Evolutionary conservation across 768 basidiomycete species (phyloP).

Genomic region (Mycena rebaudengoi): DNA sequence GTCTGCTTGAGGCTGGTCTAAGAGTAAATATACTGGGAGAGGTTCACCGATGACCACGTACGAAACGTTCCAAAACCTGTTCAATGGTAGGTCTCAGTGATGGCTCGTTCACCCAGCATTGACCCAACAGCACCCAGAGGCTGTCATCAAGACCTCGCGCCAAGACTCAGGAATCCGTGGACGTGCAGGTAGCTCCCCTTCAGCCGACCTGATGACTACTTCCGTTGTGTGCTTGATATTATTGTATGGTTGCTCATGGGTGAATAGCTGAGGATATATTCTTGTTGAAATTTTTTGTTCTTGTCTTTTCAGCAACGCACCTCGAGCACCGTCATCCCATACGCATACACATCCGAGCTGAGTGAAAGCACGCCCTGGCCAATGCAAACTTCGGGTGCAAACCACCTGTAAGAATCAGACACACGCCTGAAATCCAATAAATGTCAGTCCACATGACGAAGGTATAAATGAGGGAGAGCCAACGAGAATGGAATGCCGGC

Average conservation of each 20-base stretch:
- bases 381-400: constrained; percentile 64
- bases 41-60: too few species aligned
- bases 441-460: too few species aligned
- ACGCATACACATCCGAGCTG: constrained; percentile 62
- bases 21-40: too few species aligned
- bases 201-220: constrained; percentile 52
- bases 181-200: constrained; percentile 52
- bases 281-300: neutral
- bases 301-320: constrained; percentile 42
- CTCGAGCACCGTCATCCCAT: constrained; percentile 67
- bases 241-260: constrained; percentile 61
- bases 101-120: constrained; percentile 52
- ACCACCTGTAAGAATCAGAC: constrained; percentile 61
- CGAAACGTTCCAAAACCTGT: constrained; percentile 40
- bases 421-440: too few species aligned
- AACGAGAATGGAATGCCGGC: constrained; percentile 62
- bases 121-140: constrained; percentile 52
- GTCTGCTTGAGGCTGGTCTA: too few species aligned
- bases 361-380: constrained; percentile 57
- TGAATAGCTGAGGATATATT: constrained; percentile 50
- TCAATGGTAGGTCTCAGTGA: constrained; percentile 50
- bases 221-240: constrained; percentile 60
- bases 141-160: constrained; percentile 54
- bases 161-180: constrained; percentile 45
- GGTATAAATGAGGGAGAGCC: too few species aligned